A percentile compares a stretch with the other conserved stretches of the same genome.
Evolutionary conservation across 352 stramenopile species (phyloP).

Genomic region (Pythium biforme): DNA sequence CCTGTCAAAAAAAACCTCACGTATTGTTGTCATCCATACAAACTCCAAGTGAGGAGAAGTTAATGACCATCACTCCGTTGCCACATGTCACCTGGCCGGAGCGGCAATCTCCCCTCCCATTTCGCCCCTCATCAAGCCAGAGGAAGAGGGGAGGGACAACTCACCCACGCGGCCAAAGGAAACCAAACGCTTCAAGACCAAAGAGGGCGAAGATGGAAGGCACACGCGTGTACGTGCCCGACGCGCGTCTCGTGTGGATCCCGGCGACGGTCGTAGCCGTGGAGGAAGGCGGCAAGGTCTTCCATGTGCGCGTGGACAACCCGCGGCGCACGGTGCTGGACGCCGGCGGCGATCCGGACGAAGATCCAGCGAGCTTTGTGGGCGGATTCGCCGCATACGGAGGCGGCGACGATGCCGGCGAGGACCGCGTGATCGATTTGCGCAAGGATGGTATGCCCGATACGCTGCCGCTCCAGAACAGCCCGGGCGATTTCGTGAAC

Average conservation of each 20-base stretch:
- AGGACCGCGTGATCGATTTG: constrained; percentile 68
- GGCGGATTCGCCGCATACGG: constrained; percentile 12
- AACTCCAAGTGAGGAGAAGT: constrained; percentile 10
- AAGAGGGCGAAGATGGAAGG: constrained; percentile 57
- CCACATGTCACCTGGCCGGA: constrained; percentile 11
- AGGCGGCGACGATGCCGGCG: constrained; percentile 27
- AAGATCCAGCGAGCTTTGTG: constrained; percentile 26
- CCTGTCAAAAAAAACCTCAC: constrained; percentile 20
- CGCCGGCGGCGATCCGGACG: constrained; percentile 7
- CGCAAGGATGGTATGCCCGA: constrained; percentile 73
- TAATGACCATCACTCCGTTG: constrained; percentile 26
- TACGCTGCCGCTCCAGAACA: constrained; percentile 77
- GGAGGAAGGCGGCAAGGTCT: constrained; percentile 54
- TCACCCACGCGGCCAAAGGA: not conserved
- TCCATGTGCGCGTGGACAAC: constrained; percentile 58
- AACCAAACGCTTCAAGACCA: constrained; percentile 14
- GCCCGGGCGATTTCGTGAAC: constrained; percentile 19
- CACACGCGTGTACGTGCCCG: constrained; percentile 77
- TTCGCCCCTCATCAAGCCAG: constrained; percentile 29
- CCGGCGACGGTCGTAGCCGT: constrained; percentile 73
- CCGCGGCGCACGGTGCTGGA: constrained; percentile 25
- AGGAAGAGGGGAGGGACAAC: not conserved
- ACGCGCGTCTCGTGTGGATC: constrained; percentile 79
- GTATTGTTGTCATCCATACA: not conserved
- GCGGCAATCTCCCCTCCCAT: constrained; percentile 9